Conservation (phyloP, 2,329 filamentous ascomycete genomes). For the Diaporthe longicolla region DNA sequence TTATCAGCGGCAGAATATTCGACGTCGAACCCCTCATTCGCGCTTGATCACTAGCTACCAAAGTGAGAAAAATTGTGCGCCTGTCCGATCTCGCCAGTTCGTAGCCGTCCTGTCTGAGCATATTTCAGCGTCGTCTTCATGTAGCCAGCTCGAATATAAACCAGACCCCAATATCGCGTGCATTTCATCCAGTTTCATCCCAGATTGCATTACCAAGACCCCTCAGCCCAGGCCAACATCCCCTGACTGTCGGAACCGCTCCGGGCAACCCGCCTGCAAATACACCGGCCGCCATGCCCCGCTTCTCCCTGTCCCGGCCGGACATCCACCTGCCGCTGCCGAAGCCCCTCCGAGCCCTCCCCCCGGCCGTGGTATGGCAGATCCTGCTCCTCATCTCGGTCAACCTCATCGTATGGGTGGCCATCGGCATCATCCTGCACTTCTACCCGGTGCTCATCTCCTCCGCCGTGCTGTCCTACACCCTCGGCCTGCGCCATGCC, state of each 20-base stretch:
- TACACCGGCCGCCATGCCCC: slow-evolving; percentile 39
- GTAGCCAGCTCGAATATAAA: not conserved
- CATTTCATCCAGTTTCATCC: not conserved
- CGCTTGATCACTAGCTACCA: not conserved
- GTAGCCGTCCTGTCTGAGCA: not conserved
- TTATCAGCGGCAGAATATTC: slow-evolving; percentile 23
- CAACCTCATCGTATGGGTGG: slow-evolving; percentile 70
- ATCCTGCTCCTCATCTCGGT: slow-evolving; percentile 64
- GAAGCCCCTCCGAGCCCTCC: slow-evolving; percentile 49
- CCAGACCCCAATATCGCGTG: not conserved
- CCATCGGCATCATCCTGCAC: slow-evolving; percentile 65
- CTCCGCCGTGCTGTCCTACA: slow-evolving; percentile 87
- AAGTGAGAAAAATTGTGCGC: slow-evolving; percentile 4
- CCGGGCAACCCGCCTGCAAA: not conserved
- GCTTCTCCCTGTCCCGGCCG: slow-evolving; percentile 40
- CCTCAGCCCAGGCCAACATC: too few relatives aligned
- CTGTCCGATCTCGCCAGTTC: not conserved
- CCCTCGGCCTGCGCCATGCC: slow-evolving; percentile 92
- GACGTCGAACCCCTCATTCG: slow-evolving; percentile 19
- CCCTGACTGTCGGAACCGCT: not conserved
- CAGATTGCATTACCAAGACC: not conserved
- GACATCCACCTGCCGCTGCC: slow-evolving; percentile 47
- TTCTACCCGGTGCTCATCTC: slow-evolving; percentile 76
- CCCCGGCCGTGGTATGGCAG: slow-evolving; percentile 57
- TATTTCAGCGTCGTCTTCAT: not conserved